Evolutionary conservation across 768 basidiomycete genomes (phyloP).

Genomic region (Pisolithus sp.): DNA sequence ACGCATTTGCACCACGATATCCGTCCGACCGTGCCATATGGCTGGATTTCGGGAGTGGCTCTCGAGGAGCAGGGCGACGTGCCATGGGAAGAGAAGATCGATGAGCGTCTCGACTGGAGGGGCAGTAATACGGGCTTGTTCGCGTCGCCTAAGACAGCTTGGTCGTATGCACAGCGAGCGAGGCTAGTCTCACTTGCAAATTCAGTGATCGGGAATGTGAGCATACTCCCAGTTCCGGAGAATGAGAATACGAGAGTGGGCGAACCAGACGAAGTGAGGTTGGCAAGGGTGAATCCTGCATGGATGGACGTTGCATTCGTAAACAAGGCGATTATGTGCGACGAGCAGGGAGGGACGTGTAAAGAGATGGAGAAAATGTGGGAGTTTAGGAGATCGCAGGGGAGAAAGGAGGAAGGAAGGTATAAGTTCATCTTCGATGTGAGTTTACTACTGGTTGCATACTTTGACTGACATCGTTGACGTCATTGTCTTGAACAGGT

Average conservation of each 20-base stretch:
- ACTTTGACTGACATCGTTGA: not conserved
- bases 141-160: conserved; percentile 33
- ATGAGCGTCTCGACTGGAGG: conserved; percentile 64
- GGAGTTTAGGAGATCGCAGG: conserved; percentile 43
- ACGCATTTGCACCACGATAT: conserved; percentile 52
- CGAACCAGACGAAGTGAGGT: conserved; percentile 25
- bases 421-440: conserved; percentile 61
- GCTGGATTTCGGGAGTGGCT: conserved; percentile 39
- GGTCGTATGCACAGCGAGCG: conserved; percentile 46
- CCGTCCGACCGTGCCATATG: conserved; percentile 41
- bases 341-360: conserved; percentile 28
- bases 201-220: conserved; percentile 31
- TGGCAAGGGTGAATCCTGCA: conserved; percentile 42
- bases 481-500: conserved; percentile 28
- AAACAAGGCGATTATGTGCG: conserved; percentile 39
- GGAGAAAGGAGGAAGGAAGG: conserved; percentile 41
- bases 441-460: conserved; percentile 13
- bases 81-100: conserved; percentile 55
- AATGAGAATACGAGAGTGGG: conserved; percentile 29
- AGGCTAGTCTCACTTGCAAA: conserved; percentile 41
- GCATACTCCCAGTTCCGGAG: conserved; percentile 32
- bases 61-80: conserved; percentile 44
- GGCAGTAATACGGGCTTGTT: conserved; percentile 67
- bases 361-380: conserved; percentile 38
- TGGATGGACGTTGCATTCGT: conserved; percentile 59